Conservation (phyloP, 1,139 yeast species). For the Taphrina confusa region DNA sequence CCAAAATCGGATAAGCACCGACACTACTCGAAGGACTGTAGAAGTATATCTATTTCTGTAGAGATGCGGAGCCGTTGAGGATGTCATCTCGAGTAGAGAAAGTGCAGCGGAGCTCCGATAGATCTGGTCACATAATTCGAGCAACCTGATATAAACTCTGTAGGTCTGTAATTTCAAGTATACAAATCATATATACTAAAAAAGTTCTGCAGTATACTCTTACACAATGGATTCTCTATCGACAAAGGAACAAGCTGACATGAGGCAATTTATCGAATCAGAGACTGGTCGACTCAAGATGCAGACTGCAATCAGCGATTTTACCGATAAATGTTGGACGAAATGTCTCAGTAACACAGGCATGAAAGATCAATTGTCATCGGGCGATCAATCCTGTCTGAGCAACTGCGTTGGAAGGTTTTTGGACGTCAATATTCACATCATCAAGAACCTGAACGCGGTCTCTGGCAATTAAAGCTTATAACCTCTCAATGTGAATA, state of each 20-base stretch:
- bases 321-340: constrained; percentile 34
- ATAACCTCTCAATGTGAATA: too few relatives aligned
- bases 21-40: too few relatives aligned
- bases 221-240: constrained; percentile 8
- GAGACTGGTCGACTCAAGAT: constrained; percentile 35
- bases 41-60: too few relatives aligned
- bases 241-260: constrained; percentile 31
- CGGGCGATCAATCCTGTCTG: constrained; percentile 30
- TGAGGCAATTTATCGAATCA: constrained; percentile 31
- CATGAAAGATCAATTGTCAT: constrained; percentile 25
- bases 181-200: too few relatives aligned
- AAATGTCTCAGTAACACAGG: constrained; percentile 27
- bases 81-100: too few relatives aligned
- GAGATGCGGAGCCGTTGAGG: too few relatives aligned
- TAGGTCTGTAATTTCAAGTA: too few relatives aligned
- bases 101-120: too few relatives aligned
- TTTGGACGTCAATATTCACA: constrained; percentile 35
- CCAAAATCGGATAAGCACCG: too few relatives aligned
- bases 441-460: constrained; percentile 33
- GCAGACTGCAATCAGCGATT: constrained; percentile 33
- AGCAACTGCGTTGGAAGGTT: constrained; percentile 35
- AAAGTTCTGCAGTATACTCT: too few relatives aligned
- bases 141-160: too few relatives aligned
- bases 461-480: constrained; percentile 23
- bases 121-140: too few relatives aligned